Evolutionary conservation across 2,329 filamentous ascomycete species (phyloP).

Genomic region (Teratosphaeria pseudoeucalypti): DNA sequence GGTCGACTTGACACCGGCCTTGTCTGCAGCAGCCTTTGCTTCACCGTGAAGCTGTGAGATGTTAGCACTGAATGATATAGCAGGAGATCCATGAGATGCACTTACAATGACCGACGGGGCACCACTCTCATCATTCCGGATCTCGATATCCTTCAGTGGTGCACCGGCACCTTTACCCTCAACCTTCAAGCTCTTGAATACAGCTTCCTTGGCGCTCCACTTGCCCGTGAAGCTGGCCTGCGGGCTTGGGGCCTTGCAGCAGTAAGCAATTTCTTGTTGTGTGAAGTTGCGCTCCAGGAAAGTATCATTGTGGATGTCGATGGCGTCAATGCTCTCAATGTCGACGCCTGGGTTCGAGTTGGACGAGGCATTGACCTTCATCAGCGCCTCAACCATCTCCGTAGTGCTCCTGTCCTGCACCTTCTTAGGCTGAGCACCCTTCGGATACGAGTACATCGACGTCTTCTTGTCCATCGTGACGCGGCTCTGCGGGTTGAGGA

Average conservation of each 20-base stretch:
- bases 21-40: conserved; percentile 70
- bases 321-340: conserved; percentile 74
- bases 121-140: conserved; percentile 67
- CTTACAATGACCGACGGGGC: conserved; percentile 78
- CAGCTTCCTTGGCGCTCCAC: conserved; percentile 96
- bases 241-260: conserved; percentile 64
- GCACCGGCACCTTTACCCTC: conserved; percentile 79
- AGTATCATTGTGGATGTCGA: conserved; percentile 89
- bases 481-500: conserved; percentile 87
- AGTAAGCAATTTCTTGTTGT: conserved; percentile 71
- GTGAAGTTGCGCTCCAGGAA: conserved; percentile 97
- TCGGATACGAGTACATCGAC: conserved; percentile 62
- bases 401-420: conserved; percentile 60
- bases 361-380: conserved; percentile 46
- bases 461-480: conserved; percentile 81
- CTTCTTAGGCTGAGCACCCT: conserved; percentile 56
- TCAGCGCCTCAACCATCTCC: conserved; percentile 66
- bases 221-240: conserved; percentile 88
- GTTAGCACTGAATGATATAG: not conserved
- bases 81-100: conserved; percentile 8
- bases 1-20: conserved; percentile 78
- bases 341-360: conserved; percentile 83
- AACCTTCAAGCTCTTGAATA: conserved; percentile 94
- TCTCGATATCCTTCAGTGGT: conserved; percentile 88
- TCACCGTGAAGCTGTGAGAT: conserved; percentile 65